Evolutionary conservation across 805 yeast genomes (phyloP).

Genomic region (Zygoascus flipseniorum): DNA sequence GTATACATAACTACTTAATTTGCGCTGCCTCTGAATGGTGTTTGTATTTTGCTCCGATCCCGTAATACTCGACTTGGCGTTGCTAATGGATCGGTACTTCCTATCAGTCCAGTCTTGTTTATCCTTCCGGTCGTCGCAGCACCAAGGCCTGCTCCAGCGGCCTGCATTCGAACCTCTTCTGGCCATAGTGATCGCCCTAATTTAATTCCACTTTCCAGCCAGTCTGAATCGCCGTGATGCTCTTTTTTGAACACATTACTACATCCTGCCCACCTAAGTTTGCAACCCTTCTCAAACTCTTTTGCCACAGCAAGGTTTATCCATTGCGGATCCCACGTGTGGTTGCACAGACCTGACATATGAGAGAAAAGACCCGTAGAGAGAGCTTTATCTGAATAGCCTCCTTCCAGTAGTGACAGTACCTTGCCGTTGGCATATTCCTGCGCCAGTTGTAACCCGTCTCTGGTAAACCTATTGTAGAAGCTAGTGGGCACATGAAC

Average conservation of each 20-base stretch:
- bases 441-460: slow-evolving; percentile 61
- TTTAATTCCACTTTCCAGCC: slow-evolving; percentile 23
- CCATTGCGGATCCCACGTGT: slow-evolving; percentile 57
- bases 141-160: slow-evolving; percentile 5
- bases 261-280: slow-evolving; percentile 49
- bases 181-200: slow-evolving; percentile 27
- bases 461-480: slow-evolving; percentile 62
- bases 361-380: slow-evolving; percentile 75
- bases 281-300: slow-evolving; percentile 62
- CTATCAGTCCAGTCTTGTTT: not conserved
- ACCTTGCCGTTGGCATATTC: slow-evolving; percentile 53
- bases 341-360: slow-evolving; percentile 56
- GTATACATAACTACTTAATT: not conserved
- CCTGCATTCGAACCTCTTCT: slow-evolving; percentile 11
- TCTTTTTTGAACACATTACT: slow-evolving; percentile 20
- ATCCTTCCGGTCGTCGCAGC: slow-evolving; percentile 15
- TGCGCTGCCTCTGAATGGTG: not conserved
- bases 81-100: slow-evolving; percentile 5
- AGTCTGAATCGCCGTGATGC: slow-evolving; percentile 1
- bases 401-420: slow-evolving; percentile 72
- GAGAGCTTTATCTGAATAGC: slow-evolving; percentile 76
- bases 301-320: slow-evolving; percentile 52
- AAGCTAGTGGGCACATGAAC: slow-evolving; percentile 77
- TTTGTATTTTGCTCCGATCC: slow-evolving; percentile 11
- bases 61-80: slow-evolving; percentile 19